Evolutionary conservation across 306 rosid genomes (phyloP).

Genomic region (Prunus fruticosa): DNA sequence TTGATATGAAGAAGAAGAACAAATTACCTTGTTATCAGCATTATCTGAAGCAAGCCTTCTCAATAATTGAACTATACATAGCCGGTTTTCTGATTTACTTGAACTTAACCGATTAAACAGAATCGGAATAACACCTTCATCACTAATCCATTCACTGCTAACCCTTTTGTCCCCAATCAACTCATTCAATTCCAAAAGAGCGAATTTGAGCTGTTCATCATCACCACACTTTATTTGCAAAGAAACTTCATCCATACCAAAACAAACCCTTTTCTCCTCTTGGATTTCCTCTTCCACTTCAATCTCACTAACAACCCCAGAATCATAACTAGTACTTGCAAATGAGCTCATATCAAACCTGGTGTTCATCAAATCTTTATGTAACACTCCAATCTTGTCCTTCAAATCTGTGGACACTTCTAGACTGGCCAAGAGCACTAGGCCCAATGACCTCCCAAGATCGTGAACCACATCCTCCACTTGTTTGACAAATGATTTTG

Average conservation of each 20-base stretch:
- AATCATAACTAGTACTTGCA: conserved; percentile 48
- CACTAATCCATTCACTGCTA: conserved; percentile 45
- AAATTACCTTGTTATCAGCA: conserved; percentile 59
- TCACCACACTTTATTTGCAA: conserved; percentile 66
- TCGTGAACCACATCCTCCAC: conserved; percentile 62
- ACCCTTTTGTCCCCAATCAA: conserved; percentile 36
- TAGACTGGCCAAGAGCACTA: conserved; percentile 59
- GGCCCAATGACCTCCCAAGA: conserved; percentile 77
- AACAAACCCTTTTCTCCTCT: conserved; percentile 42
- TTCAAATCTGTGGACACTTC: conserved; percentile 55
- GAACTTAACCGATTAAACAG: conserved; percentile 63
- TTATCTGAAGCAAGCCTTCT: conserved; percentile 47
- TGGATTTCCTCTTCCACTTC: conserved; percentile 46
- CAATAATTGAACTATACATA: conserved; percentile 48
- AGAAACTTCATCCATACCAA: conserved; percentile 48
- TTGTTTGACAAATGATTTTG: conserved; percentile 42
- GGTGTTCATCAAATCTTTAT: conserved; percentile 55
- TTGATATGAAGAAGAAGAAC: neutral
- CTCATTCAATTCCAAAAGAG: conserved; percentile 52
- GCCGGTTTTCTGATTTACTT: conserved; percentile 44
- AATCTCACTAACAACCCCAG: conserved; percentile 38
- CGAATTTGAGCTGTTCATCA: conserved; percentile 61
- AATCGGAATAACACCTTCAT: conserved; percentile 53
- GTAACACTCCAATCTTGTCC: conserved; percentile 50
- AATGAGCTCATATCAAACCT: conserved; percentile 40